A percentile compares a stretch with the other conserved stretches of the same genome.
Evolutionary conservation across 345 rosid species (phyloP).

Genomic region (Excoecaria agallocha): DNA sequence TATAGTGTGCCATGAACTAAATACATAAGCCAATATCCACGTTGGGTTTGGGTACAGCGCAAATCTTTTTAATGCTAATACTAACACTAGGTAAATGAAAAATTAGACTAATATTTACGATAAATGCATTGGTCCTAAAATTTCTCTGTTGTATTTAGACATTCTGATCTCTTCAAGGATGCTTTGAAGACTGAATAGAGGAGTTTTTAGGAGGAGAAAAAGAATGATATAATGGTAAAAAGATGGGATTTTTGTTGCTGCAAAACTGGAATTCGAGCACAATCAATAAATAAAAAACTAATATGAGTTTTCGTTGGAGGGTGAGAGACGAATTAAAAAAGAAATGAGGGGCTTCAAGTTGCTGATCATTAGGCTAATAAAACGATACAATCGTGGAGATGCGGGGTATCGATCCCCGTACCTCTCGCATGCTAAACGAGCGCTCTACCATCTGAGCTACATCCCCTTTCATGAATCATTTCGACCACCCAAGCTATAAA

Average conservation of each 20-base stretch:
- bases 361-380: too few species aligned
- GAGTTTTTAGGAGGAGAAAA: neutral
- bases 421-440: conserved; percentile 95
- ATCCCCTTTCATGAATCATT: conserved; percentile 27
- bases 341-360: too few species aligned
- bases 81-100: too few species aligned
- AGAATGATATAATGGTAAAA: neutral
- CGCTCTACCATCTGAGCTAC: conserved; percentile 93
- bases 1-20: too few species aligned
- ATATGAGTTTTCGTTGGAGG: conserved; percentile 20
- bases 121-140: too few species aligned
- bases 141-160: conserved; percentile 18
- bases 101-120: too few species aligned
- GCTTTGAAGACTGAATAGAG: neutral
- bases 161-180: conserved; percentile 12
- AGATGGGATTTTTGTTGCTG: conserved; percentile 3
- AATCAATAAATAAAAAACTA: conserved; percentile 21
- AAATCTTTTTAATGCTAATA: too few species aligned
- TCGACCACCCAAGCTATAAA: fast-evolving
- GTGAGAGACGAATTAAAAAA: too few species aligned
- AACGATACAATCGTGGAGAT: conserved; percentile 48
- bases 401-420: conserved; percentile 84
- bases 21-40: too few species aligned
- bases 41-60: too few species aligned
- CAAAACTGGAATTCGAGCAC: conserved; percentile 15